A percentile compares a stretch with the other conserved stretches of the same genome.
Conservation (phyloP, 345 rosid genomes). For the Reutealis trisperma region DNA sequence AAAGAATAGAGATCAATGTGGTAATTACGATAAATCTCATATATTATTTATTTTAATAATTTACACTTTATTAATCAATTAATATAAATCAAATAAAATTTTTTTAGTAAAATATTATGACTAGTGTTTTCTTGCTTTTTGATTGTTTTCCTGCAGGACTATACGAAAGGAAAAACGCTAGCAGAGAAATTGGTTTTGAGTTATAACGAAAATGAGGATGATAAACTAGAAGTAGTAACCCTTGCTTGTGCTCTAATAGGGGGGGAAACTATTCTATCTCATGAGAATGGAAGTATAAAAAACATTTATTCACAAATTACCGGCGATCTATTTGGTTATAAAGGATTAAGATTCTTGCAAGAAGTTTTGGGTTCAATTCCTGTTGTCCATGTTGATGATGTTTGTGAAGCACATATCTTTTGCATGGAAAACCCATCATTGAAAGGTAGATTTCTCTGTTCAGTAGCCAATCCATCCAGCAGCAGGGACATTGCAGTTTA, state of each 20-base stretch:
- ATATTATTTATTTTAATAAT: no score
- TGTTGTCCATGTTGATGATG: constrained; percentile 52
- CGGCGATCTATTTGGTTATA: not conserved
- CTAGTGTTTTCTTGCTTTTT: no score
- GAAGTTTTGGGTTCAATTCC: constrained; percentile 46
- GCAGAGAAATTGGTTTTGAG: constrained; percentile 43
- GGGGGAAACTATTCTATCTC: constrained; percentile 38
- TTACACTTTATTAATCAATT: no score
- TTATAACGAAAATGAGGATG: constrained; percentile 3
- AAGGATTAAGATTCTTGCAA: constrained; percentile 30
- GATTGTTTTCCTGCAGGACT: constrained; percentile 19
- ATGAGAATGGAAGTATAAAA: constrained; percentile 14
- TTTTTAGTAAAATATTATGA: no score
- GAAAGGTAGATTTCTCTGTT: constrained; percentile 40
- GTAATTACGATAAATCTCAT: no score
- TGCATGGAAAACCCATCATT: constrained; percentile 27
- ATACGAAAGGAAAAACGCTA: constrained; percentile 34
- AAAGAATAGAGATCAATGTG: no score
- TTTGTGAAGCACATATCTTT: constrained; percentile 42
- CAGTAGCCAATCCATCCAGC: constrained; percentile 22
- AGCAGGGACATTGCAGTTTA: constrained; percentile 16
- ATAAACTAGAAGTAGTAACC: constrained; percentile 35
- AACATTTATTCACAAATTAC: constrained; percentile 22
- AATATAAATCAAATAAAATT: no score
- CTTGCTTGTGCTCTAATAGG: constrained; percentile 39